Percentiles rank a stretch among this genome's conserved stretches.
Evolutionary conservation across 176 grass and related monocot genomes (phyloP).

Genomic region (Juncus inflexus): DNA sequence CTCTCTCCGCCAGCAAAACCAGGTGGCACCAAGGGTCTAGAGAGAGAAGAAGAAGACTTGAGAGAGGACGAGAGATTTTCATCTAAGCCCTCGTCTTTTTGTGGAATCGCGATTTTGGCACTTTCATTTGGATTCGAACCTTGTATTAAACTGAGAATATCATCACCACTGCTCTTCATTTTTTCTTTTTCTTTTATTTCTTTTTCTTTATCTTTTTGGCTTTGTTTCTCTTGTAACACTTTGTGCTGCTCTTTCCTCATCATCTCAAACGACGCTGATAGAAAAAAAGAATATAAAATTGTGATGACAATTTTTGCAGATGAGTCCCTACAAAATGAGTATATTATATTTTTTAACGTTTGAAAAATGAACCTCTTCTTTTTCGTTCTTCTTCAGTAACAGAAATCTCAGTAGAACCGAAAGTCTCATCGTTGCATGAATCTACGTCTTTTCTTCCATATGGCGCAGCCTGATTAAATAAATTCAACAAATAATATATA

Average conservation of each 20-base stretch:
- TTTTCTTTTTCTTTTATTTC: too few relatives aligned
- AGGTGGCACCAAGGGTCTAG: conserved; percentile 33
- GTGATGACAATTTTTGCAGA: too few relatives aligned
- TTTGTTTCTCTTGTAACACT: conserved; percentile 77
- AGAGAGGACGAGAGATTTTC: conserved; percentile 33
- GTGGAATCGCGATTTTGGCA: neutral
- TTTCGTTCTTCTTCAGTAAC: conserved; percentile 82
- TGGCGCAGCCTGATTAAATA: conserved; percentile 45
- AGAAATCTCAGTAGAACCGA: conserved; percentile 70
- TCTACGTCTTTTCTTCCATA: conserved; percentile 63
- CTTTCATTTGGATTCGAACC: conserved; percentile 35
- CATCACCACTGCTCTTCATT: conserved; percentile 27
- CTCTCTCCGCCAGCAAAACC: conserved; percentile 30
- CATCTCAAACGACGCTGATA: conserved; percentile 88
- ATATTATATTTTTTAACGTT: conserved; percentile 3
- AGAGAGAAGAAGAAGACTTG: conserved; percentile 30
- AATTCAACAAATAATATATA: neutral
- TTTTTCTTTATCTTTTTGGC: conserved; percentile 34
- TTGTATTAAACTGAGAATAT: conserved; percentile 59
- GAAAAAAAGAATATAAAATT: conserved; percentile 1
- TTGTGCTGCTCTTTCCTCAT: conserved; percentile 99
- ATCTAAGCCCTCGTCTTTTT: conserved; percentile 52
- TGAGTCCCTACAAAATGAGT: too few relatives aligned
- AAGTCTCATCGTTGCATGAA: conserved; percentile 87
- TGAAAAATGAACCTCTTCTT: conserved; percentile 51